Evolutionary conservation across 2,329 filamentous ascomycete species (phyloP), one percentile per base, ranked within the genome.

Genomic region (Ambrosiella xylebori): DNA sequence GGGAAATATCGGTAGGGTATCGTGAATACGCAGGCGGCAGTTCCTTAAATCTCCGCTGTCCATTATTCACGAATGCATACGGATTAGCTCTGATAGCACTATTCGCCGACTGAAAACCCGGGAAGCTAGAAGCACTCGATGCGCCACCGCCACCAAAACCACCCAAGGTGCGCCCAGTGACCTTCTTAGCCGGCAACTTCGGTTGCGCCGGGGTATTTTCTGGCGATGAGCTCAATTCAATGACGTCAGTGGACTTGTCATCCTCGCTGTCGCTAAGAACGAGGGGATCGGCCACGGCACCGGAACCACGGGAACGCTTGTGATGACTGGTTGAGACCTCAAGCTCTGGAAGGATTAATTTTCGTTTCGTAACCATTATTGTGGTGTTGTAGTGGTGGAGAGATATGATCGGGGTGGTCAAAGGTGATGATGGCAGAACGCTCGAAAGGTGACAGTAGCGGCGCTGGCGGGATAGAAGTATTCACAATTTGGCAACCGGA

Each of bases 181-280:
- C 51, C 37, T 53, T 53, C 51, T 27, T 47, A 17, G 19, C n/a
- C 7, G 44, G 44, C 40, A n/a, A 41, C 27, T 27, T 27, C 27
- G 2, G 44, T 47, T 47, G 9, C 11, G 2, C 44, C n/a, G 2
- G 44, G 19, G n/a, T 15, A 13, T 4, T n/a, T 15, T 47, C 44
- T 15, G 44, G 44, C 11, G 44, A 47, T 2, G 44, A 13, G n/a
- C 27, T 27, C 27, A 27, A 27, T 27, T 27, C 27, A 27, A 27
- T 27, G 27, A 27, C 27, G 27, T 5, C 27, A 27, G 27, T 27
- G 3, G 27, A 3, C 27, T 27, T 27, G 7, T 55, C 60, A 57
- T 61, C 56, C 6, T 58, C 56, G 37, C 47, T 49, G 15, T 49
- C 47, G 45, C 47, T 58, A 54, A 58, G 37, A n/a, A 54, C 51